Evolutionary conservation across 2,329 filamentous ascomycete species (phyloP), one percentile per base, ranked within the genome.

Genomic region (Fusarium tuaranense): DNA sequence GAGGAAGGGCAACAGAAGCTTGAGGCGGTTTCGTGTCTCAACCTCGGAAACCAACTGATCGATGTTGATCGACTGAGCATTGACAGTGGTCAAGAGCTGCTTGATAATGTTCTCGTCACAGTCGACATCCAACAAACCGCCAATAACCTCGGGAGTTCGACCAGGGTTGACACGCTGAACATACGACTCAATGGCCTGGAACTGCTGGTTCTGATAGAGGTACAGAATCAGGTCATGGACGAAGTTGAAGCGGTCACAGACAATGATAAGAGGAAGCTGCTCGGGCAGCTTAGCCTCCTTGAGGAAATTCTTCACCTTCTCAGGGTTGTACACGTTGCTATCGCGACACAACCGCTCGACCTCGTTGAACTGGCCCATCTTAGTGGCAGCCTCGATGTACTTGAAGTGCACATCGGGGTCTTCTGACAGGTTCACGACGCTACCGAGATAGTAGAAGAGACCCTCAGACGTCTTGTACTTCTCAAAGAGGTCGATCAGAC

Each of bases 211-310:
- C 88, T 98, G 97, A 88, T 99, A 99, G 10, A 99, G 91, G 85
- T 97, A 98, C 25, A 99, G 90, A 53, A 99, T 95, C 80, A 99
- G 86, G 80, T 99, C 97, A 81, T 99, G 97, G 48, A 98, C 95
- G 81, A 99, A 98, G 87, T 98, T 97, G 90, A 97, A 98, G n/a
- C 96, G 94, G 82, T 99, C 97, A 85, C 97, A 99, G 69, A 99
- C 95, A 78, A 98, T 98, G 85, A 99, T 99, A 65, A 99, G 88
- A 51, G 97, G 97, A 51, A 99, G 89, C 86, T 98, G 96, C 84
- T 99, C 97, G 2, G 93, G 92, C 53, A 99, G 88, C 76, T 92
- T 93, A 65, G 97, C 96, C 83, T 99, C 97, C 87, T 99, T 99
- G 72, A 99, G 87, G 90, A 98, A 99, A 87, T 99, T 99, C 89